Base-by-base conservation (phyloP, 129 eudicot genomes). In the Pulicaria dysenterica region DNA sequence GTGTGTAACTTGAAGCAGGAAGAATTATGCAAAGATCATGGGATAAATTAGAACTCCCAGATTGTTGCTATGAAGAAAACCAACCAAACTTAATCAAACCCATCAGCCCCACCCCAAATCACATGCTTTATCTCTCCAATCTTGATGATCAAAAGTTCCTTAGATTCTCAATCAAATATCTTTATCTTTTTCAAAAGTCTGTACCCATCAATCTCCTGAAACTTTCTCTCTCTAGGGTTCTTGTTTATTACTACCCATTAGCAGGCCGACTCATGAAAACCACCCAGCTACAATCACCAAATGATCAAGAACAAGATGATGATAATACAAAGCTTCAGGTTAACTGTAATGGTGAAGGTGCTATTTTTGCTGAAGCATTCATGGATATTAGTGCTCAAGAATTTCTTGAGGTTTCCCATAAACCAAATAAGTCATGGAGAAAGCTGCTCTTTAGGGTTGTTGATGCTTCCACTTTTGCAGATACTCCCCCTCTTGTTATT, bases 101-200 rank as follows among this genome's bases (percentile, higher is more conserved):
- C 7, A 79, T 7, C 62, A 81, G 69, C 59, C 85, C 88, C 72
- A 90, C 98, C 42, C 96, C 98, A 45, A 88, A 77, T 24, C 85
- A 87, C 71, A 40, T 77, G 13, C 88, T 94, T 19, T 84, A 85
- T 58, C 89, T 94, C 64, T 90, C 98, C 53, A 94, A 94, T 74
- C 92, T 94, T 47, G 98, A 94, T 70, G 96, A 87, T 66, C 98
- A 94, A 78, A 94, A 84, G 82, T 94, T 94, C 63, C 84, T 94
- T 2, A 90, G 98, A 84, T 94, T 90, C 87, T 82, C 95, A 43
- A 87, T 88, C 76, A 94, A 90, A 58, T 94, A 89, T 69, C 83
- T 94, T 68, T 94, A 90, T 64, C 82, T 94, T 75, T 94, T 77
- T 79, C 76, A 36, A 55, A 94, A 90, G 47, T 73, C 88, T 10